Base-by-base conservation (phyloP, 2,329 filamentous ascomycete species). In the Monosporascus cannonballus region DNA sequence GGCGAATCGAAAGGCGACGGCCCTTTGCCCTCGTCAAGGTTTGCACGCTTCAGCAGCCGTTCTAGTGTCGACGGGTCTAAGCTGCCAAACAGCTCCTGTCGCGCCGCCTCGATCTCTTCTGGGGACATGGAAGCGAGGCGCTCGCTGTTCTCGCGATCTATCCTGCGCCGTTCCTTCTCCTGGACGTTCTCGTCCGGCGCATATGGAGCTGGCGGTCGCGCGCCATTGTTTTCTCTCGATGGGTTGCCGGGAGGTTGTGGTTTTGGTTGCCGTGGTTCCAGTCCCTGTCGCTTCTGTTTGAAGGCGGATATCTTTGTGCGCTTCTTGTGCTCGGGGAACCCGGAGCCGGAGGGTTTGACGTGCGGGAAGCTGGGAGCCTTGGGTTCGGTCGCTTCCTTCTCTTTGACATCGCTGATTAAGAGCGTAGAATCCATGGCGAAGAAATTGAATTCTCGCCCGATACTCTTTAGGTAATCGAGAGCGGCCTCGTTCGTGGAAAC, bases 281-380 rank as follows among this genome's bases (percentile, higher is more conserved):
- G 59, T 6, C 57, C 57, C 48, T 75, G 71, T 55, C 81, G 77
- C 64, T 84, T 81, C 63, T 89, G 85, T 67, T 90, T 96, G 74
- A 96, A 96, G 2, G 87, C 81, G 2, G 91, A 96, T 7, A 81
- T 71, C 53, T 81, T 80, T 52, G 76, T 78, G 59, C 92, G 84
- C 67, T 89, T 90, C 69, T 88, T 94, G 69, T 91, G 92, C 54
- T 85, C 83, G n/a, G 94, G 94, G 61, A 97, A 97, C 1, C 94
- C 94, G 14, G 81, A 84, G 4, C 76, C 70, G 20, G 76, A 73
- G 9, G 74, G 71, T 49, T 81, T 81, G 41, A 81, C 73, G 47
- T 78, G 77, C 15, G 86, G 85, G 9, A 84, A 81, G 39, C 77
- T 76, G 8, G 87, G 85, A 4, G 87, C 78, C 57, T 82, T 85